Evolutionary conservation across 2,329 filamentous ascomycete species (phyloP), one percentile per base, ranked within the genome.

Genomic region (Paecilomyces dactylethromorphus): DNA sequence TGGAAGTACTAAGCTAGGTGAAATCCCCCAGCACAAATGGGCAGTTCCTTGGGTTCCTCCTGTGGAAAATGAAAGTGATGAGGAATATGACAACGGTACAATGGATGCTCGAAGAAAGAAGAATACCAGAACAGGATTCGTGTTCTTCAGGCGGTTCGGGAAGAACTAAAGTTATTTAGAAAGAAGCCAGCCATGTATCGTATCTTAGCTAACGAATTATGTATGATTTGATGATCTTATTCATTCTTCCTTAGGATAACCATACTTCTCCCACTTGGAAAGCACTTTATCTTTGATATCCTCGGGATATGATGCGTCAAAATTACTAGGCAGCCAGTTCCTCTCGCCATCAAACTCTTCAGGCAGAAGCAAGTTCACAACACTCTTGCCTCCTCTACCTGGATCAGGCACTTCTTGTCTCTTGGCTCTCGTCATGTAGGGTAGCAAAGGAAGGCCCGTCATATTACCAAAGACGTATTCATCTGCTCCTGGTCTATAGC

Each of bases 1-100:
- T 12, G 59, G 49, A 18, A 60, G 59, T 26, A 60, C 59, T 10
- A 60, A 60, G 50, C 3, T 60, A 24, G 59, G 59, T n/a, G 59
- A 60, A 24, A 60, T 60, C 39, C 59, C 59, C 1, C 56, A 53
- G 24, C 50, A 60, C 49, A 60, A 56, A 54, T 60, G 56, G 59
- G 35, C 58, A 2, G 33, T 52, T 18, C 49, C 54, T 11, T 58
- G 59, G 59, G 11, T 56, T 33, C 56, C 56, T 21, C 56, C 59
- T 13, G 18, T 54, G n/a, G 58, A 59, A 26, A 21, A 39, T 3
- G 50, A 57, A 22, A 49, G 54, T 13, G 50, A 59, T 3, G 33
- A 45, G 6, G 11, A 49, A n/a, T 3, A 33, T 22, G 54, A 54
- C 4, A n/a, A 51, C 2, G 6, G 3, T 51, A 51, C 12, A 51